Evolutionary conservation across 2,329 filamentous ascomycete genomes (phyloP).

Genomic region (Fusarium albidum): DNA sequence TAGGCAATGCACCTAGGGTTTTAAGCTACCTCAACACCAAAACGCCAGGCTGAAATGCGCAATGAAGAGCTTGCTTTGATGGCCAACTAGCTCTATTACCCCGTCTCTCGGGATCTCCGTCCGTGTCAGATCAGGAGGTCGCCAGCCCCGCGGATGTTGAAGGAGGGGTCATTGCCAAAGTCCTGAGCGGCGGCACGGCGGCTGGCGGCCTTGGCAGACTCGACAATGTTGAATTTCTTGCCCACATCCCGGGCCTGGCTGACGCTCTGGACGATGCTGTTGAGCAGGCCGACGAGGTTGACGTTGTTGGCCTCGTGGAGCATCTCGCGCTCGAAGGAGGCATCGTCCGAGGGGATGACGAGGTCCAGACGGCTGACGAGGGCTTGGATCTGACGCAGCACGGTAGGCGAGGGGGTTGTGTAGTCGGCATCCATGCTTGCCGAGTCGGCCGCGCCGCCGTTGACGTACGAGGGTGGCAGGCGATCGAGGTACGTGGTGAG

Average conservation of each 20-base stretch:
- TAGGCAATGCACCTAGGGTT: constrained; percentile 11
- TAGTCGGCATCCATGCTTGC: constrained; percentile 47
- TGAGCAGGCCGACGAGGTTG: constrained; percentile 77
- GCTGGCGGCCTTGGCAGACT: constrained; percentile 45
- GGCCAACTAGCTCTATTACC: not conserved
- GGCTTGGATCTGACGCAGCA: constrained; percentile 88
- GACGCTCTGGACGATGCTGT: constrained; percentile 76
- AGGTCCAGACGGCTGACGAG: constrained; percentile 85
- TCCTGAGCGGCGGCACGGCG: constrained; percentile 34
- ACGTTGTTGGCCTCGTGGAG: constrained; percentile 86
- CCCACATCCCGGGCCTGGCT: constrained; percentile 77
- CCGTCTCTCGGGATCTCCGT: not conserved
- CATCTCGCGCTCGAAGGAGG: constrained; percentile 74
- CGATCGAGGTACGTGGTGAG: constrained; percentile 79
- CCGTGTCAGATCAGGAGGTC: constrained; percentile 44
- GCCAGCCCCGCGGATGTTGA: constrained; percentile 39
- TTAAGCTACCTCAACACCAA: constrained; percentile 34
- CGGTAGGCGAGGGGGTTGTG: constrained; percentile 67
- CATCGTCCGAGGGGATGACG: constrained; percentile 74
- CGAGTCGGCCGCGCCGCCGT: constrained; percentile 54
- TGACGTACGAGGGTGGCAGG: constrained; percentile 72
- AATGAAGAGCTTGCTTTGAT: constrained; percentile 1
- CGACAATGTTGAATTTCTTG: constrained; percentile 73
- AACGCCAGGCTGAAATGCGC: constrained; percentile 41
- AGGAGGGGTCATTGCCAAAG: constrained; percentile 36